phyloP scores from a whole-genome alignment of 192 early-diverging fungal genomes.

The Cetraspora pellucida region DNA sequence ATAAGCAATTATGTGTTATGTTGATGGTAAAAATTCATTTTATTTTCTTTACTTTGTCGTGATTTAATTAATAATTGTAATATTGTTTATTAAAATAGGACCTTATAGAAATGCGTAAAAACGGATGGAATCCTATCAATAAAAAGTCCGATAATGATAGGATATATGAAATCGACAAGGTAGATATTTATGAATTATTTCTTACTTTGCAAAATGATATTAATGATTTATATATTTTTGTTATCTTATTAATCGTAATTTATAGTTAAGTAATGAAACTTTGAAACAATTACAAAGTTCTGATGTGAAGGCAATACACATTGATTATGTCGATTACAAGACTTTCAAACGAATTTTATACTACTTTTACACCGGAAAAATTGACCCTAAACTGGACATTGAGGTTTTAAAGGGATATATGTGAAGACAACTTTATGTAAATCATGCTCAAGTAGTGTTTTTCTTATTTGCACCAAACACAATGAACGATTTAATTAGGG shows the following conservation, averaged over 20 bases:
- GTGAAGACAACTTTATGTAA: background rate
- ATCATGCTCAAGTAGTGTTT: too few relatives aligned
- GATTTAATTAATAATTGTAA: background rate
- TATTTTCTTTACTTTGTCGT: background rate
- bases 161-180: background rate
- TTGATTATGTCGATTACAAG: background rate
- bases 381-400: background rate
- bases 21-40: background rate
- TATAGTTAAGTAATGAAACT: background rate
- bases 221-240: background rate
- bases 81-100: background rate
- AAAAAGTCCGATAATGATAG: background rate
- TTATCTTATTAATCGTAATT: background rate
- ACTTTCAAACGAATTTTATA: conserved; percentile 1
- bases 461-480: too few relatives aligned
- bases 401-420: conserved; percentile 8
- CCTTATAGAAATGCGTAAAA: background rate
- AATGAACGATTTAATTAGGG: too few relatives aligned
- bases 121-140: background rate
- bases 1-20: background rate
- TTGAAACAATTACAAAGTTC: background rate
- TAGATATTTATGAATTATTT: background rate
- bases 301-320: background rate
- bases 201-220: background rate
- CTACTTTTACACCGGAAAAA: conserved; percentile 7